Evolutionary conservation across 352 stramenopile genomes (phyloP).

Genomic region (Globisporangium spinosum): DNA sequence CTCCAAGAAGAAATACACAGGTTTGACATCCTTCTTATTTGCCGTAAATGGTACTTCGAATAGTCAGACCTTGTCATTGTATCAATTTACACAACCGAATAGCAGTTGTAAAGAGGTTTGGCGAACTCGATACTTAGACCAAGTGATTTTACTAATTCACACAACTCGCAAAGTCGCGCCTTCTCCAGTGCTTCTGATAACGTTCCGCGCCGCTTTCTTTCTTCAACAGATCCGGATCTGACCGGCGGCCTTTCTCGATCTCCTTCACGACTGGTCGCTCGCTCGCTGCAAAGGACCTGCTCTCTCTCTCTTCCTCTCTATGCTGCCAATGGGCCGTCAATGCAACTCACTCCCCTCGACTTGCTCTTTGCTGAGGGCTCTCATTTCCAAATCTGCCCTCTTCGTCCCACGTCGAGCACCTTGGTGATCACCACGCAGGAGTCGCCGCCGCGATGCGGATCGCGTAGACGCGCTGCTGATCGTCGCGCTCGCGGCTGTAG

Average conservation of each 20-base stretch:
- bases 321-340: not conserved
- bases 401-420: not conserved
- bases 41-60: too few species aligned
- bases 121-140: too few species aligned
- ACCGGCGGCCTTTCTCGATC: not conserved
- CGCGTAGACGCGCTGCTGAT: not conserved
- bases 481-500: slow-evolving; percentile 2
- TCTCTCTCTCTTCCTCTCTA: not conserved
- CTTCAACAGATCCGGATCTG: not conserved
- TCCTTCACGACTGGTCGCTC: not conserved
- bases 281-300: not conserved
- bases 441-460: not conserved
- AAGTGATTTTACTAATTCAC: not conserved
- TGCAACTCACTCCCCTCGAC: not conserved
- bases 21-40: too few species aligned
- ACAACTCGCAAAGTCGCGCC: too few species aligned
- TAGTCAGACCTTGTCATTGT: too few species aligned
- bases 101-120: too few species aligned
- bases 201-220: not conserved
- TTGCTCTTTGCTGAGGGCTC: not conserved
- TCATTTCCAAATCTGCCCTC: slow-evolving; percentile 14
- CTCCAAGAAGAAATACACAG: not conserved
- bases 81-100: too few species aligned
- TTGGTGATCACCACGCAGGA: not conserved
- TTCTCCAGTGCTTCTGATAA: not conserved